These are phyloP conservation scores for Eimeria praecox DNA, from an alignment of 169 alveolate species.

Conservation along the genomic window DNA sequence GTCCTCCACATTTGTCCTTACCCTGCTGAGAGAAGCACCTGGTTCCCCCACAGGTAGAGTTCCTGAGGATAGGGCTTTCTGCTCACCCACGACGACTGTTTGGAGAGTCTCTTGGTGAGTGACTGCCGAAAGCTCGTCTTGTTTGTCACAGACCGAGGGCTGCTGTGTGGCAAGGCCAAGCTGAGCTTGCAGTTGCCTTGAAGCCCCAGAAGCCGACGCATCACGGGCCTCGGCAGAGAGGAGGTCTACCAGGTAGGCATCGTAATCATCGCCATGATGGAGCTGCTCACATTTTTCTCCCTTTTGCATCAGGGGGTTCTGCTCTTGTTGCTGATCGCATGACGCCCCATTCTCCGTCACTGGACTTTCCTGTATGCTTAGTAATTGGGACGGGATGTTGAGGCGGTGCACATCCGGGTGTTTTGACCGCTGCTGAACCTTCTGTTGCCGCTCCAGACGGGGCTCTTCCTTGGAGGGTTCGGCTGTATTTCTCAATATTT, in stretches of 20 bases:
- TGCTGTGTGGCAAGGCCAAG: background rate
- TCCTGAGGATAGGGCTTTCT: background rate
- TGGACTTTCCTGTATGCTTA: background rate
- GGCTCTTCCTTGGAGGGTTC: background rate
- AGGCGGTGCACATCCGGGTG: background rate
- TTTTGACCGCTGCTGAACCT: constrained; percentile 17
- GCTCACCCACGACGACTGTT: background rate
- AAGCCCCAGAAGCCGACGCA: background rate
- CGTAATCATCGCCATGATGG: constrained; percentile 13
- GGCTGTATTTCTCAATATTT: background rate
- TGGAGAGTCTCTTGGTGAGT: background rate
- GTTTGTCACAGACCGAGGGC: background rate
- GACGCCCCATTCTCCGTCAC: background rate
- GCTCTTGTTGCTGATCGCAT: background rate
- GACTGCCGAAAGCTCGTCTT: background rate
- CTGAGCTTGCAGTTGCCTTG: background rate
- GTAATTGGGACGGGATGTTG: background rate
- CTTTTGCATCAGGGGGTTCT: background rate
- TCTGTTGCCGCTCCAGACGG: background rate
- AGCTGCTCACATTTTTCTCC: background rate
- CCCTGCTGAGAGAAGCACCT: background rate
- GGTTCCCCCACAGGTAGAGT: background rate
- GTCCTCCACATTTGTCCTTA: background rate
- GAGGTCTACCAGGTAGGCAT: constrained; percentile 34
- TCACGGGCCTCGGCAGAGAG: constrained; percentile 22